A percentile compares a stretch with the other conserved stretches of the same genome.
Evolutionary conservation across 1,139 yeast genomes (phyloP).

Genomic region (Pichia inconspicua): DNA sequence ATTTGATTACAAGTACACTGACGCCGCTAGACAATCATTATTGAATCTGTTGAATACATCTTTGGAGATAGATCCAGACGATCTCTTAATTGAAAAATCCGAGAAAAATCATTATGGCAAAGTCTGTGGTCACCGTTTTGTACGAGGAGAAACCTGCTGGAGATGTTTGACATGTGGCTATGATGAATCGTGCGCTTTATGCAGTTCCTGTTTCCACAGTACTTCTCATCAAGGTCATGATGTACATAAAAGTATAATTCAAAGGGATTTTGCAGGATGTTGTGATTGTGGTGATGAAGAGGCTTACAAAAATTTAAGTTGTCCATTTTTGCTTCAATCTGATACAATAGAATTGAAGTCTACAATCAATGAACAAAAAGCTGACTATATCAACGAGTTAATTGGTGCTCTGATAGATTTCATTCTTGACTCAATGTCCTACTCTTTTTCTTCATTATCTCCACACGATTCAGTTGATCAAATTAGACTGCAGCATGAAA

Average conservation of each 20-base stretch:
- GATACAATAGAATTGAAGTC: not conserved
- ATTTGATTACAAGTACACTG: slow-evolving; percentile 32
- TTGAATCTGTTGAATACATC: slow-evolving; percentile 40
- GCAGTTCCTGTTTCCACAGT: slow-evolving; percentile 68
- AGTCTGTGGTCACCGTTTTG: slow-evolving; percentile 71
- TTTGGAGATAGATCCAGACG: slow-evolving; percentile 19
- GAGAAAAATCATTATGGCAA: slow-evolving; percentile 51
- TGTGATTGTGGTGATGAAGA: slow-evolving; percentile 63
- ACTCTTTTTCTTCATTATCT: slow-evolving; percentile 25
- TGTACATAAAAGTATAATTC: slow-evolving; percentile 64
- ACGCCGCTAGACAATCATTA: slow-evolving; percentile 34
- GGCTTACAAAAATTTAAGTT: slow-evolving; percentile 42
- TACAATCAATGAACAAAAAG: slow-evolving; percentile 32
- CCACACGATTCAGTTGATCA: slow-evolving; percentile 31
- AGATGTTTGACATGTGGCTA: slow-evolving; percentile 76
- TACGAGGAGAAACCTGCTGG: slow-evolving; percentile 81
- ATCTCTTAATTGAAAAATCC: slow-evolving; percentile 19
- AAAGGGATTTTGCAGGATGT: slow-evolving; percentile 82
- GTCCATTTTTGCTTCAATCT: slow-evolving; percentile 28
- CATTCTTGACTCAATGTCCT: slow-evolving; percentile 59
- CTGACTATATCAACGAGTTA: slow-evolving; percentile 34
- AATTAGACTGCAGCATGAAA: slow-evolving; percentile 32
- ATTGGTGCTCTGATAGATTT: slow-evolving; percentile 60
- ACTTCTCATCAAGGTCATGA: slow-evolving; percentile 70
- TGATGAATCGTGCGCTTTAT: slow-evolving; percentile 82